Conservation (phyloP, 768 basidiomycete genomes). For the Tulasnella sp. region DNA sequence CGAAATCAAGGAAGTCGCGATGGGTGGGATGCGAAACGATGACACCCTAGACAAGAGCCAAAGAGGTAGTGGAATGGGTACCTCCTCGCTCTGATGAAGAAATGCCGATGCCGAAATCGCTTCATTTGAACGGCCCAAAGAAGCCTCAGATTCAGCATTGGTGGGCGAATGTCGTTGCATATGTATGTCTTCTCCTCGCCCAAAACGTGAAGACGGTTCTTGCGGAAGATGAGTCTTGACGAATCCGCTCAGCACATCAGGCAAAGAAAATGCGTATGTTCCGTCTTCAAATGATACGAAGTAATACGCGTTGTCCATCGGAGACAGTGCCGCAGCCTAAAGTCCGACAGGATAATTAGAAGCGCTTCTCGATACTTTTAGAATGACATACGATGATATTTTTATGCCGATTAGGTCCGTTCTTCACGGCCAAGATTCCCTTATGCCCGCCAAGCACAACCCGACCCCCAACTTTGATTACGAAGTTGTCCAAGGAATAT, state of each 20-base stretch:
- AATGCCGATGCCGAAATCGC: not conserved
- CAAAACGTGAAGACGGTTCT: no score
- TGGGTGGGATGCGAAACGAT: not conserved
- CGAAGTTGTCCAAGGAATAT: not conserved
- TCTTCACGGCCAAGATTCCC: not conserved
- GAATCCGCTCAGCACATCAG: not conserved
- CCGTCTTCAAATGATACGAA: not conserved
- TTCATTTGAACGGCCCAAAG: no score
- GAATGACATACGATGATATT: not conserved
- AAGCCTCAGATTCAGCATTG: no score
- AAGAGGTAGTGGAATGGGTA: not conserved
- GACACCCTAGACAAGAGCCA: not conserved
- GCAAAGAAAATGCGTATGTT: not conserved
- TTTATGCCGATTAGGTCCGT: not conserved
- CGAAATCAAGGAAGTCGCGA: not conserved
- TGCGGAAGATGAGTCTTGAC: not conserved
- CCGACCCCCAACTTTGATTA: not conserved
- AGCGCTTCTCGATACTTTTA: not conserved
- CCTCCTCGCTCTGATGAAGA: not conserved
- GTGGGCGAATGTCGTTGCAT: no score
- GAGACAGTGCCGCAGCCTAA: not conserved
- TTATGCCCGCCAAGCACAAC: not conserved
- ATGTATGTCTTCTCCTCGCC: no score
- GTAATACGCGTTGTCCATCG: not conserved
- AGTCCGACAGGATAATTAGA: not conserved